phyloP scores from a whole-genome alignment of 805 yeast species.

The Crinitomyces ghanaensis region DNA sequence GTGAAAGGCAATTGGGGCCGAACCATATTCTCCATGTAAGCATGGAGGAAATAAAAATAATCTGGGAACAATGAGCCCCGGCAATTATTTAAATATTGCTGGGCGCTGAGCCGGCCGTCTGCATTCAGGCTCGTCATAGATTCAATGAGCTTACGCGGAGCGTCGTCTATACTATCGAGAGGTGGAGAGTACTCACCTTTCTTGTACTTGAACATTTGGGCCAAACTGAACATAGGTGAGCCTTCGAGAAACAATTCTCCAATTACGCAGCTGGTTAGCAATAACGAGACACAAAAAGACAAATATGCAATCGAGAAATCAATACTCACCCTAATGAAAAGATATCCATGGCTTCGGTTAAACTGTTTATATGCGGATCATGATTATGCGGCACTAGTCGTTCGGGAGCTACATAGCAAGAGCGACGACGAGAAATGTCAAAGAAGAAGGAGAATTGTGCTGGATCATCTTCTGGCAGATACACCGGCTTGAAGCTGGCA shows the following conservation, averaged over 20 bases:
- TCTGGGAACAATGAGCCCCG: slow-evolving; percentile 48
- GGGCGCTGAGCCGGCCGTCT: slow-evolving; percentile 42
- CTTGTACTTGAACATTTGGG: slow-evolving; percentile 78
- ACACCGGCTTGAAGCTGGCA: slow-evolving; percentile 73
- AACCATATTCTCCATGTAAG: slow-evolving; percentile 43
- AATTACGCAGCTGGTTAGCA: no score
- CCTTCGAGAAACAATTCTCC: slow-evolving; percentile 87
- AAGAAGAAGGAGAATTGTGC: slow-evolving; percentile 84
- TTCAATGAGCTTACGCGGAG: slow-evolving; percentile 43
- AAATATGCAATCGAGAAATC: no score
- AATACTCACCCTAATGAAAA: slow-evolving; percentile 38
- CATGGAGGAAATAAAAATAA: slow-evolving; percentile 60
- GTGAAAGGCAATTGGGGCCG: slow-evolving; percentile 13
- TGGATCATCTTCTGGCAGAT: slow-evolving; percentile 86
- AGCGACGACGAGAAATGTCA: slow-evolving; percentile 77
- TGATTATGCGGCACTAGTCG: slow-evolving; percentile 39
- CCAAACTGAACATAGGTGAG: slow-evolving; percentile 69
- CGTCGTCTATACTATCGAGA: slow-evolving; percentile 40
- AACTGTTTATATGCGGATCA: slow-evolving; percentile 21
- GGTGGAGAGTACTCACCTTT: slow-evolving; percentile 57
- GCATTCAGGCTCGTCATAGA: slow-evolving; percentile 63
- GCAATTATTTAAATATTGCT: slow-evolving; percentile 40
- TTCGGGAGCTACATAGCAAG: slow-evolving; percentile 92
- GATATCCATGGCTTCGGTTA: slow-evolving; percentile 65
- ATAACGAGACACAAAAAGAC: no score